A percentile compares a stretch with the other conserved stretches of the same genome.
These are phyloP conservation scores for Murraya koenigii DNA, from an alignment of 345 rosid species.

Conservation along the genomic window DNA sequence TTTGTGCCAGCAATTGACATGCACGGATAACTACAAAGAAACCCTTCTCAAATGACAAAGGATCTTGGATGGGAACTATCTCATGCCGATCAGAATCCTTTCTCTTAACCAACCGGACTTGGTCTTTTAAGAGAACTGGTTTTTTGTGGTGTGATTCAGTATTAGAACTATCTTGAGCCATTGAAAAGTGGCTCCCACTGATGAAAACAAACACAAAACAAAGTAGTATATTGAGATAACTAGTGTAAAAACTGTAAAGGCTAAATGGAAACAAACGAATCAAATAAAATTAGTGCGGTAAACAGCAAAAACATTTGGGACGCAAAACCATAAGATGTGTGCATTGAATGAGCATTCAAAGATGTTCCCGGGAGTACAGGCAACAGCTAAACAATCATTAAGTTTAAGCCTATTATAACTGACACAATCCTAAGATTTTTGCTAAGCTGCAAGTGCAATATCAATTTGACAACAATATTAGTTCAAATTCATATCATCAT, in stretches of 20 bases:
- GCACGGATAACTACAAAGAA: conserved; percentile 87
- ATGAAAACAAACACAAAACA: conserved; percentile 9
- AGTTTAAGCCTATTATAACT: background rate
- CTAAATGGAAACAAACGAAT: background rate
- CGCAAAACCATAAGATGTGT: background rate
- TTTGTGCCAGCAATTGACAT: conserved; percentile 84
- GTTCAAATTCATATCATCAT: background rate
- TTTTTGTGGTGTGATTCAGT: conserved; percentile 55
- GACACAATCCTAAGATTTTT: background rate
- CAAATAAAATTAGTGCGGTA: background rate
- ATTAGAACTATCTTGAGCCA: conserved; percentile 55
- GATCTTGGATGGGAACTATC: conserved; percentile 68
- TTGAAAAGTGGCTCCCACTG: conserved; percentile 25
- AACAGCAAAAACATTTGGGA: background rate
- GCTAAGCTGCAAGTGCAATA: background rate
- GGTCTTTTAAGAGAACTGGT: conserved; percentile 83
- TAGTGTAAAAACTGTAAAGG: background rate
- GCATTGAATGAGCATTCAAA: background rate
- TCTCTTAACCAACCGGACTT: conserved; percentile 71
- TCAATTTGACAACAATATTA: background rate
- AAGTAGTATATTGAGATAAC: conserved; percentile 2
- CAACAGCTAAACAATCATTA: background rate
- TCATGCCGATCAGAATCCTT: conserved; percentile 64
- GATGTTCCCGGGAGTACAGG: background rate
- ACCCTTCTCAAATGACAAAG: conserved; percentile 88